Conservation (phyloP, 2,329 filamentous ascomycete species). For the Rhinocladiella similis region DNA sequence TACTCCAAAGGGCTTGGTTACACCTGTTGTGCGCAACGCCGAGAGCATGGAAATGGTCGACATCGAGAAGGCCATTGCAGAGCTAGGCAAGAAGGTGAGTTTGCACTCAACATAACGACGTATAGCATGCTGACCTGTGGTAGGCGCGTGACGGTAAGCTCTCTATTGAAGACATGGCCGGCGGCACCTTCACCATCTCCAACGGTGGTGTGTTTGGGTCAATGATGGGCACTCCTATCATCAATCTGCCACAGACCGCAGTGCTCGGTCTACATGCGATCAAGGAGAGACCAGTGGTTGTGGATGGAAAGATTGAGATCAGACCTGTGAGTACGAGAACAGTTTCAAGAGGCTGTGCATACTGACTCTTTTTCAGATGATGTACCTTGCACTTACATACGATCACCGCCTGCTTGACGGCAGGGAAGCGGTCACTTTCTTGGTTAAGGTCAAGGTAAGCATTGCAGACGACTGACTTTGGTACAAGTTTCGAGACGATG, state of each 20-base stretch:
- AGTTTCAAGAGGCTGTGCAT: neutral
- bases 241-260: constrained; percentile 65
- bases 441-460: constrained; percentile 80
- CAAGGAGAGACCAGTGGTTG: constrained; percentile 85
- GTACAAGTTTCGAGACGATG: neutral
- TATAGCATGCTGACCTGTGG: constrained; percentile 7
- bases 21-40: constrained; percentile 90
- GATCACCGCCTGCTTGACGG: constrained; percentile 95
- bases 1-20: constrained; percentile 95
- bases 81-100: constrained; percentile 87
- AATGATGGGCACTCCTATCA: constrained; percentile 96
- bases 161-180: constrained; percentile 98
- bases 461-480: too few species aligned
- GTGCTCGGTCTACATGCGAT: constrained; percentile 94
- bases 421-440: constrained; percentile 91
- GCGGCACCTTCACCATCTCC: constrained; percentile 96
- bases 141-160: constrained; percentile 93
- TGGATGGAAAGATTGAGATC: constrained; percentile 93
- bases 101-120: neutral
- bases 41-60: constrained; percentile 83
- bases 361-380: constrained; percentile 63
- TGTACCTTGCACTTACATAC: constrained; percentile 97
- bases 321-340: constrained; percentile 61
- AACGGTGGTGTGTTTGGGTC: constrained; percentile 97
- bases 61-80: constrained; percentile 89